Evolutionary conservation across 2,329 filamentous ascomycete species (phyloP), one percentile per base, ranked within the genome.

Genomic region (Trichoderma arundinaceum): DNA sequence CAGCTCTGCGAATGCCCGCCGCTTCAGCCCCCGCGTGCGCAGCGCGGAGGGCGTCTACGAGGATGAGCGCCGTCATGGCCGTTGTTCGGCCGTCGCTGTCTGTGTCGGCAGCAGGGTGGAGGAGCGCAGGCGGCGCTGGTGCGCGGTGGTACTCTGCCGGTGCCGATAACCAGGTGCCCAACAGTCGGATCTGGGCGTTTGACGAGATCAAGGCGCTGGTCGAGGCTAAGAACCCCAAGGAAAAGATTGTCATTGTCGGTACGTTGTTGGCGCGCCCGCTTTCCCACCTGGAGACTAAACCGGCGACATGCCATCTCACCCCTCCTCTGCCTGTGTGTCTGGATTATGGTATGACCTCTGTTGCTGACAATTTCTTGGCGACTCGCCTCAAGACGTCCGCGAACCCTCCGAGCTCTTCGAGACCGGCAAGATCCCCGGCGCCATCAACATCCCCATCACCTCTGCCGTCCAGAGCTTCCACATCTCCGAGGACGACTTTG

Each of bases 371-470:
- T n/a, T 8, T 2, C 19, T 41, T 43, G 12, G 17, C 33, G 48
- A 9, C 32, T 33, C 13, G 22, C 7, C 33, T 1, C 17, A 7
- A 85, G 91, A 94, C 77, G 86, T 90, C 60, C 91, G 92, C 75
- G 91, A 94, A 75, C 90, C 90, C 1, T 71, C 73, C 68, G 92
- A 95, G 76, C 85, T 90, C 67, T 71, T 78, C 58, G 76, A 81
- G 7, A 86, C 86, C 8, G 91, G 91, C 69, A 85, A 81, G 68
- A 97, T 99, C 74, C 95, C 95, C 1, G 86, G 86, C 52, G 88
- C 93, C 1, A 80, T 94, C 72, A 94, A 94, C 80, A 86, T 99
- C 56, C 94, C 95, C 58, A 84, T 98, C 68, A 86, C 83, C 7
- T 90, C 88, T 6, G 84, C 88, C 48, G 89, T 93, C 1, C 93